phyloP scores from a whole-genome alignment of 306 rosid genomes.

The Vigna trinervia region DNA sequence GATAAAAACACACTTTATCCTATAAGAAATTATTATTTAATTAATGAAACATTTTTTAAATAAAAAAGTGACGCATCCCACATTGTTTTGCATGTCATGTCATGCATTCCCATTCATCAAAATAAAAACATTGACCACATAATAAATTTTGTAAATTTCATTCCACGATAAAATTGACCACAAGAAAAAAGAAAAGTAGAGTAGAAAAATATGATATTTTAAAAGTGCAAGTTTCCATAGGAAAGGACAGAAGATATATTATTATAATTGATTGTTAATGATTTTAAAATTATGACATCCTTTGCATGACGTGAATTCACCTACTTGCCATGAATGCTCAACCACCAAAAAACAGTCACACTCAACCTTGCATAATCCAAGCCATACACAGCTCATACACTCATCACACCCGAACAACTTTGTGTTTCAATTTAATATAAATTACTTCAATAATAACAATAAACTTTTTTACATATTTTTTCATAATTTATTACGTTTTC shows the following conservation, averaged over 20 bases:
- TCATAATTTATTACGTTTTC: too few species aligned
- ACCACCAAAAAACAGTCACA: slow-evolving; percentile 37
- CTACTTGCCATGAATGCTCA: slow-evolving; percentile 46
- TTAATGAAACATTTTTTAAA: too few species aligned
- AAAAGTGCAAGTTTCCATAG: neutral
- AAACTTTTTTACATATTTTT: too few species aligned
- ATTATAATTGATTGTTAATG: neutral
- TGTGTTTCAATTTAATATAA: neutral
- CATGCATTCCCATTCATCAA: too few species aligned
- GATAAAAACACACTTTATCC: too few species aligned
- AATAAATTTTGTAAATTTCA: neutral
- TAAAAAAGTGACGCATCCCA: too few species aligned
- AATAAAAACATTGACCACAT: too few species aligned
- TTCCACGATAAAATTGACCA: neutral
- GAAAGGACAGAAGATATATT: neutral
- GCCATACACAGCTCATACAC: slow-evolving; percentile 43
- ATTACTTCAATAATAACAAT: neutral
- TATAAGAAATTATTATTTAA: too few species aligned
- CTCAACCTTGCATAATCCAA: slow-evolving; percentile 27
- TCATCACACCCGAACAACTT: neutral
- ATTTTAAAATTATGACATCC: slow-evolving; percentile 12
- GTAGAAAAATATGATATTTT: neutral
- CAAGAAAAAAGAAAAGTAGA: neutral
- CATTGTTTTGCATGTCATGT: too few species aligned
- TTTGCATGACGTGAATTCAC: slow-evolving; percentile 34